A percentile compares a stretch with the other conserved stretches of the same genome.
Evolutionary conservation across 1,139 yeast genomes (phyloP).

Genomic region (Yamadazyma friedrichii): DNA sequence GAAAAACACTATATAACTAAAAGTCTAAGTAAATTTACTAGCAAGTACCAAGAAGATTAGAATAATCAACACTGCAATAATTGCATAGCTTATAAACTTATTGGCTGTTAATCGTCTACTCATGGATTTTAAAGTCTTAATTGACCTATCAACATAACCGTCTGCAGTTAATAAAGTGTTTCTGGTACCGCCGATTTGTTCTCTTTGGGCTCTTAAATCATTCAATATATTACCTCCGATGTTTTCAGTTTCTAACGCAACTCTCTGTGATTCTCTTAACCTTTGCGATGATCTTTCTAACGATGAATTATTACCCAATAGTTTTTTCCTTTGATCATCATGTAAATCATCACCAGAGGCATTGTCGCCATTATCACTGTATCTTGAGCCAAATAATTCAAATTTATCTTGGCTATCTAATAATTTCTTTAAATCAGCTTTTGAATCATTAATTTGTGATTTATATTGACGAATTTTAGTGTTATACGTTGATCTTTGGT

Average conservation of each 20-base stretch:
- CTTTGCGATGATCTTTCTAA: slow-evolving; percentile 83
- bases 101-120: slow-evolving; percentile 94
- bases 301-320: slow-evolving; percentile 75
- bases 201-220: slow-evolving; percentile 90
- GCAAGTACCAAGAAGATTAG: slow-evolving; percentile 83
- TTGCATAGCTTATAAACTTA: slow-evolving; percentile 90
- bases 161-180: slow-evolving; percentile 88
- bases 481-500: slow-evolving; percentile 65
- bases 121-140: slow-evolving; percentile 87
- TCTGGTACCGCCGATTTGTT: slow-evolving; percentile 83
- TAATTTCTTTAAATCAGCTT: slow-evolving; percentile 48
- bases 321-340: slow-evolving; percentile 76
- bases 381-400: slow-evolving; percentile 64
- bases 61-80: slow-evolving; percentile 81
- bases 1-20: not conserved
- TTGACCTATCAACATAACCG: slow-evolving; percentile 84
- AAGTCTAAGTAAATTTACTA: slow-evolving; percentile 56
- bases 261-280: slow-evolving; percentile 80
- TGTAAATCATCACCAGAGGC: slow-evolving; percentile 24
- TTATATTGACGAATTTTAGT: slow-evolving; percentile 70
- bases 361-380: slow-evolving; percentile 23
- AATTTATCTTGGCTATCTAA: slow-evolving; percentile 65
- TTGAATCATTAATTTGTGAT: slow-evolving; percentile 56
- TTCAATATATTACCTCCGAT: slow-evolving; percentile 90
- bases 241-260: slow-evolving; percentile 89